Evolutionary conservation across 306 rosid species (phyloP), one percentile per base, ranked within the genome.

Genomic region (Neltuma alba): DNA sequence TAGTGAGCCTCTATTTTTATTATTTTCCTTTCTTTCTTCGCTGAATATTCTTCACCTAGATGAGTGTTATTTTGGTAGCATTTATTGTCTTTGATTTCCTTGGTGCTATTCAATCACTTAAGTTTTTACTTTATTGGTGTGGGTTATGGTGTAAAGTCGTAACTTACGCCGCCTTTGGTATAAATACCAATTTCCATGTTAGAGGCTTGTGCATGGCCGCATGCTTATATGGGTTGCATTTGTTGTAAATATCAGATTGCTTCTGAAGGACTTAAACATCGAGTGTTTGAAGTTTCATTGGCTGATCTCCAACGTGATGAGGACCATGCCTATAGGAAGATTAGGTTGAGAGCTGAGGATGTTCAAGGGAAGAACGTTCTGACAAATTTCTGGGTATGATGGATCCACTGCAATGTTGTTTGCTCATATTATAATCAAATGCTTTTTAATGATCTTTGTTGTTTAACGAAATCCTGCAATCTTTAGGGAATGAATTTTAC

Each of bases 291-390:
- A 90, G 23, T 92, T 42, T 95, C 99, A 3, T 72, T 95, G 81
- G 99, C 99, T 75, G 99, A 95, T 85, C 98, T 95, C 36, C 98
- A 95, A 86, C 90, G 82, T 0, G 98, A 95, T 37, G 99, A 95
- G 83, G 98, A 95, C 71, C 97, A 95, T 25, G 91, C 99, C 6
- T 95, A 78, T 90, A 93, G 92, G 75, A 95, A 95, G 94, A 93
- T 95, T 44, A 69, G 98, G 3, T 81, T 95, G 92, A 95, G 99
- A 44, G 97, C 97, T 60, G 99, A 95, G 73, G 99, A 95, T 83
- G 97, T 93, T 70, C 98, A 95, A 37, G 99, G 99, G 38, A 93
- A 58, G 83, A 91, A 88, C 79, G 98, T 95, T 2, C 80, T 95
- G 18, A 95, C 99, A 1, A 95, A 95, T 75, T 95, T 95, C 87